Evolutionary conservation across 441 rosid genomes (phyloP), one percentile per base, ranked within the genome.

Genomic region (Pelargonium fulgidum): DNA sequence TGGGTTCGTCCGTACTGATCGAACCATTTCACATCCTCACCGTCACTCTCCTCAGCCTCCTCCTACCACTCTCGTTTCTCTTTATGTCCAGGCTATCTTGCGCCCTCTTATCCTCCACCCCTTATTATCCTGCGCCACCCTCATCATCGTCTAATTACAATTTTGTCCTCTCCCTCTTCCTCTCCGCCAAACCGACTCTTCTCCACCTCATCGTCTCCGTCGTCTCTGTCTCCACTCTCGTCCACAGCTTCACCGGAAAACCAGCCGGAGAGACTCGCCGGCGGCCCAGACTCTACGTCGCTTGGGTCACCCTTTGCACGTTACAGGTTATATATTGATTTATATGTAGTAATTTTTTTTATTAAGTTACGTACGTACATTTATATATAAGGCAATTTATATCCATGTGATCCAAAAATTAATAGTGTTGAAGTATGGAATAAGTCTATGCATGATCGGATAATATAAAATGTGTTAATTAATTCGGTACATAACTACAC

Each of bases 41-140:
- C 41, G 71, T 79, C 58, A 78, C 86, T 64, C 89, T 92, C 56
- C 85, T 89, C 64, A 84, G 87, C 75, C 86, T 86, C 56, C 82
- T 86, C 67, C 84, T 90, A 68, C 97, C 98, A 8, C 93, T 92
- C 45, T 87, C 93, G 0, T 92, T 90, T 75, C 92, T 92, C 63
- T 84, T 92, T 41, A 69, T 92, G 1, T 82, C 93, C 54, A 83
- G 96, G 68, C 82, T 92, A 71, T 84, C 97, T 19, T 85, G 74
- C 20, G 74, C 82, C 70, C 73, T 77, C 42, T 75, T 78, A 0
- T n/a, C 41, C 44, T 4, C 62, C 12, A 14, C 73, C 50, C 68
- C 79, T 16, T 54, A 75, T 62, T 41, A 77, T 12, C 11, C 65
- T 0, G 64, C 61, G 3, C 9, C 71, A 39, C 9, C 74, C 62